These are phyloP conservation scores for Aspergillus proliferans DNA, from an alignment of 2,329 filamentous ascomycete species.

Conservation along the genomic window DNA sequence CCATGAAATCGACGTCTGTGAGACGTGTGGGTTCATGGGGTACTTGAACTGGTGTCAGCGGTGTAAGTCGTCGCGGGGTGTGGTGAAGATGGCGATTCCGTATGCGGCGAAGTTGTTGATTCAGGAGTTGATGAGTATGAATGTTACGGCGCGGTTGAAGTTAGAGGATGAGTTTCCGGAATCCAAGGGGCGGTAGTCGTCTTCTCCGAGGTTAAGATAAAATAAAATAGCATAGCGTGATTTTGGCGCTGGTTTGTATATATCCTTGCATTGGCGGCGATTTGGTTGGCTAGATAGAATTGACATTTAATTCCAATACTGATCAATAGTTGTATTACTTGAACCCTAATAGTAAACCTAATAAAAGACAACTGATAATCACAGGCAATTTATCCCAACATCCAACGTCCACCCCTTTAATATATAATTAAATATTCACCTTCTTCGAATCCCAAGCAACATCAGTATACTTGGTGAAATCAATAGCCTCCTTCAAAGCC, in stretches of 20 bases:
- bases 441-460: conserved; percentile 25
- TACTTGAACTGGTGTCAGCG: conserved; percentile 93
- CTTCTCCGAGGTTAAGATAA: not conserved
- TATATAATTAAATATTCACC: conserved; percentile 13
- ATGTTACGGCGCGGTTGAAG: conserved; percentile 87
- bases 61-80: conserved; percentile 75
- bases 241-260: conserved; percentile 7
- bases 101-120: conserved; percentile 95
- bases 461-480: conserved; percentile 24
- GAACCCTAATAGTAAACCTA: too few relatives aligned
- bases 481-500: conserved; percentile 13
- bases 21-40: conserved; percentile 88
- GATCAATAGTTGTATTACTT: not conserved
- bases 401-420: not conserved
- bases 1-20: conserved; percentile 87
- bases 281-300: conserved; percentile 3
- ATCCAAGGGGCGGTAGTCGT: conserved; percentile 27
- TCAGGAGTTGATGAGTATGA: conserved; percentile 97
- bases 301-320: not conserved
- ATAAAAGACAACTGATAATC: not conserved
- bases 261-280: conserved; percentile 19
- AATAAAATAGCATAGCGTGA: conserved; percentile 2
- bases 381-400: not conserved
- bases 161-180: conserved; percentile 87
- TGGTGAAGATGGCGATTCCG: conserved; percentile 91